Percentiles rank a stretch among this genome's conserved stretches.
Evolutionary conservation across 169 alveolate genomes (phyloP).

Genomic region (Neospora caninum): DNA sequence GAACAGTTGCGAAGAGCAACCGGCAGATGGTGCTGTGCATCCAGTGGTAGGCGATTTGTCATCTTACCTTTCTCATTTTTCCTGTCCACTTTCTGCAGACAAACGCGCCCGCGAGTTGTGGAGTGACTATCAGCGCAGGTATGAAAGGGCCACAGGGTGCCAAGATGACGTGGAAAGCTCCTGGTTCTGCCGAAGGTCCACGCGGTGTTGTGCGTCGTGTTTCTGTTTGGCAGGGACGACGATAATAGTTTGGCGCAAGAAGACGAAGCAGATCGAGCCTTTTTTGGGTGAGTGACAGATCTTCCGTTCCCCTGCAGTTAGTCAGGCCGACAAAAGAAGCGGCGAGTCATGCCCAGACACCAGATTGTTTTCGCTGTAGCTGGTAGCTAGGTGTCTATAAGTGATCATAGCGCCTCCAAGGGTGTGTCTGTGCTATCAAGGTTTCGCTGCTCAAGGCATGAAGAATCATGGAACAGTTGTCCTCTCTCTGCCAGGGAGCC

Average conservation of each 20-base stretch:
- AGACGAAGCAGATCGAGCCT: conserved; percentile 28
- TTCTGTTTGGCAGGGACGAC: not conserved
- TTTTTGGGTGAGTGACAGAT: not conserved
- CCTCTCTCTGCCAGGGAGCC: not conserved
- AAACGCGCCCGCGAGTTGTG: conserved; percentile 32
- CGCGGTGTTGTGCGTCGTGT: not conserved
- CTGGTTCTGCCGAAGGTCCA: too few species aligned
- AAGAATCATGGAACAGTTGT: not conserved
- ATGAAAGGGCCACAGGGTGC: not conserved
- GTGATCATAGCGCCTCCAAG: too few species aligned
- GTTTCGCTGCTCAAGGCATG: too few species aligned
- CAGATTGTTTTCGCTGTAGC: not conserved
- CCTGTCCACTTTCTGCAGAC: not conserved
- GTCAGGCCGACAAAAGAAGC: too few species aligned
- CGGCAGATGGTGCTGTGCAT: not conserved
- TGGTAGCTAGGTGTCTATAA: not conserved
- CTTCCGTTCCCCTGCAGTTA: too few species aligned
- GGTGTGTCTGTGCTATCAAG: too few species aligned
- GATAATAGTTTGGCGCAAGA: conserved; percentile 9
- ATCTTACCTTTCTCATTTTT: not conserved
- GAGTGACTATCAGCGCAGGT: conserved; percentile 29
- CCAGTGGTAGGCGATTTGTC: not conserved
- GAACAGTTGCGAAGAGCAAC: not conserved
- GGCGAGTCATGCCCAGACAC: too few species aligned
- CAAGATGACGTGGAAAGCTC: not conserved